Evolutionary conservation across 2,329 filamentous ascomycete species (phyloP).

Genomic region (Nemania bipapillata): DNA sequence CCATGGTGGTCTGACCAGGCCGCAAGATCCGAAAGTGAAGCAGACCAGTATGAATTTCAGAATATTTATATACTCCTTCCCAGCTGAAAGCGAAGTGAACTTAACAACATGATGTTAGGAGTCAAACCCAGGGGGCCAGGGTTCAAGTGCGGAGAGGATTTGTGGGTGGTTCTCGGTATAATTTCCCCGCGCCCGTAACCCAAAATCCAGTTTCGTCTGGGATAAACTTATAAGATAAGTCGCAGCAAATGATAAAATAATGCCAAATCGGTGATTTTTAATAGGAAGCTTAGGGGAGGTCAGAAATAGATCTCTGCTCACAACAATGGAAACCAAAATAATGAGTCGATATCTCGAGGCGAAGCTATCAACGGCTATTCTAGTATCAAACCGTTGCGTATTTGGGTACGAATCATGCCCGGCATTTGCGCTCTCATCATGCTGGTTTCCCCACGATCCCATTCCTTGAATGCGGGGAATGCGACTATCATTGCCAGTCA

Average conservation of each 20-base stretch:
- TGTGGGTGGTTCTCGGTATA: neutral
- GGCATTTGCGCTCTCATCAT: constrained; percentile 8
- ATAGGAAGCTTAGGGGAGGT: too few relatives aligned
- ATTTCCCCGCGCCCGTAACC: constrained; percentile 11
- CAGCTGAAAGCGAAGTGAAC: neutral
- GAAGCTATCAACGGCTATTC: too few relatives aligned
- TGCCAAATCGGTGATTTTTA: too few relatives aligned
- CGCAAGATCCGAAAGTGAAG: too few relatives aligned
- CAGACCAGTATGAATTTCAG: neutral
- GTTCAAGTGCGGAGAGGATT: constrained; percentile 9
- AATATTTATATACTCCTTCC: neutral
- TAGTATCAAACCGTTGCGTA: neutral
- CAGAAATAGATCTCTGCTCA: too few relatives aligned
- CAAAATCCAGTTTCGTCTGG: neutral
- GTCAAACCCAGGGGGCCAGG: neutral
- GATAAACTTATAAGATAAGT: neutral
- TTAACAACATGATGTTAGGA: neutral
- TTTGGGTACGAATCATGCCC: neutral
- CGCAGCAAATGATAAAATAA: neutral
- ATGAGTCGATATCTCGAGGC: too few relatives aligned
- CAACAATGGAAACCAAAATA: too few relatives aligned
- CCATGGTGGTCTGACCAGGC: neutral
- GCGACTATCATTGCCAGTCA: constrained; percentile 8
- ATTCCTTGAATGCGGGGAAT: constrained; percentile 27
- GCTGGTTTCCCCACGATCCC: constrained; percentile 14